Evolutionary conservation across 1,139 yeast genomes (phyloP), one percentile per base, ranked within the genome.

Genomic region (Geotrichum australiense): DNA sequence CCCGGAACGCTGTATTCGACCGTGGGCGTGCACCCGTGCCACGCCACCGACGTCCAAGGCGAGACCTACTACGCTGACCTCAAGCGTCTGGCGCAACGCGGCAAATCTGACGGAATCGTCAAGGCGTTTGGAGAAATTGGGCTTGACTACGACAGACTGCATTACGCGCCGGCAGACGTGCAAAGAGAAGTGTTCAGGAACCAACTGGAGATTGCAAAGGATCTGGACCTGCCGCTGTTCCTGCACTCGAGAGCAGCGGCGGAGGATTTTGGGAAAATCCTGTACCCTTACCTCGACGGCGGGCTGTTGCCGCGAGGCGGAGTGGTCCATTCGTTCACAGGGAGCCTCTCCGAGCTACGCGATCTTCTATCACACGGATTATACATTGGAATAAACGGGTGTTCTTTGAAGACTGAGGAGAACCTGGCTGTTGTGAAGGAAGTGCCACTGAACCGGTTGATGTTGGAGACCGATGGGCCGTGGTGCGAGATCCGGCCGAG

Each of bases 381-480:
- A 43, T 82, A 68, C 50, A 75, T 91, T 41, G 89, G 97, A 30
- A 68, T 91, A 49, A 91, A 91, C 58, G 98, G 98, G 1, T 91
- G 98, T 55, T 87, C 97, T 2, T 69, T 93, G 48, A 82, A 83
- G 56, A 76, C 85, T 0, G 74, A 75, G 45, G 89, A 82, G 48
- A 86, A 84, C 55, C 61, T 89, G 8, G 68, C 69, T 15, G 89
- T 80, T 11, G 86, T 81, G 0, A 65, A 68, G 32, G 56, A 62
- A 27, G 72, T 91, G 8, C 98, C 98, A 0, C 55, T 76, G 7
- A 74, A 78, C 8, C 71, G 69, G 52, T 62, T 91, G 29, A 64
- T 91, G 74, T 73, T 91, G 18, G 99, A 91, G 60, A 89, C 97
- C 0, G 97, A 91, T 63, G 89, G 97, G 1, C 98, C 99, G 1